Evolutionary conservation across 805 yeast species (phyloP), one percentile per base, ranked within the genome.

Genomic region (Suhomyces vadensis): DNA sequence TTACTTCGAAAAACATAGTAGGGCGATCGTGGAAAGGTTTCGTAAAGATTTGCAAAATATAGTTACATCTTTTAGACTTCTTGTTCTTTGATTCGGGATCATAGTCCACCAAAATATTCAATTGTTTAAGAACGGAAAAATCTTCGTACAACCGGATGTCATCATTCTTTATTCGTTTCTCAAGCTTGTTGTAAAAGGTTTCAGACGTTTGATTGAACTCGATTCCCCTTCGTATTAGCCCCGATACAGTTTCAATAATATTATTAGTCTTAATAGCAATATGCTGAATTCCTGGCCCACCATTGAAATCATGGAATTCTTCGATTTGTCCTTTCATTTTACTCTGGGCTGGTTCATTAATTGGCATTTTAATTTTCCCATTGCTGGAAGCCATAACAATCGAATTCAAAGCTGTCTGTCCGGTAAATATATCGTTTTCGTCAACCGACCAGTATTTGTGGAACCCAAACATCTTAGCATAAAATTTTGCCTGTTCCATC

Each of bases 201-300:
- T 60, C 62, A 0, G 88, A 81, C 10, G 84, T 82, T 3, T 63
- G 46, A 47, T 87, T 84, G 62, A 89, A 88, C 52, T 81, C 82
- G 10, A 81, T 77, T 3, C 95, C 95, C 39, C 88, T 69, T n/a
- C 60, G 45, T 31, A 65, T 71, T 74, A 89, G 64, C 9, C 70
- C 63, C 2, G 58, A 48, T 10, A 88, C 83, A 0, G 89, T 71
- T 2, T 59, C 57, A 16, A 87, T 52, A 31, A 88, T 87, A 60
- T 85, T 72, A 21, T 69, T 63, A 0, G 92, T 87, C 40, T 69
- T 64, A 19, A 88, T 60, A 0, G 96, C 96, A 55, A 88, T 69
- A 57, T 88, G 96, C 64, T 88, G 96, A 26, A 89, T 78, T 3
- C 96, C 96, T 0, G 95, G 85, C 0, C 96, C 95, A 38, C 78